Evolutionary conservation across 106 monocot species (phyloP).

Genomic region (Dendrobium catenatum): DNA sequence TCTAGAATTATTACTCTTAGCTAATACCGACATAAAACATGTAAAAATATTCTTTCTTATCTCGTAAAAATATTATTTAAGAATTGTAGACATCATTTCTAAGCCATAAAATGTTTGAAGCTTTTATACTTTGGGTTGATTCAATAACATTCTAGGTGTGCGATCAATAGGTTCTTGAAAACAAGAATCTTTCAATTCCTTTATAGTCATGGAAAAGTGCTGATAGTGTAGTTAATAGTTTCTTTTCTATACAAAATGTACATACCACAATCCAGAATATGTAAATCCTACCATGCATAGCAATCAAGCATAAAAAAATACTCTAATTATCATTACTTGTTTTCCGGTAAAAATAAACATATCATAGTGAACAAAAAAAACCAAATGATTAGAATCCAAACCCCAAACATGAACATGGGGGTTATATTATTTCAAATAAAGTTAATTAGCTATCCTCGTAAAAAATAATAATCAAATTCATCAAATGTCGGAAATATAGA

Average conservation of each 20-base stretch:
- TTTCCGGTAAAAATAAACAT: neutral
- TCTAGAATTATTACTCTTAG: neutral
- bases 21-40: neutral
- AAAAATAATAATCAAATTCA: neutral
- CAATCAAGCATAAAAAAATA: neutral
- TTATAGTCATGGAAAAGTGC: neutral
- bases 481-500: neutral
- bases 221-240: neutral
- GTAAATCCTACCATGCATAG: neutral
- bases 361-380: neutral
- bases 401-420: neutral
- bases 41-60: neutral
- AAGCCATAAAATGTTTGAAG: neutral
- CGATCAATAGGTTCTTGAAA: neutral
- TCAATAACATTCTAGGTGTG: neutral
- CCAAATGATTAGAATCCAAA: neutral
- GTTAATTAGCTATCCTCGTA: neutral
- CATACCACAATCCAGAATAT: neutral
- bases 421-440: neutral
- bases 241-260: neutral
- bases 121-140: neutral
- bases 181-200: neutral
- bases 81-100: neutral
- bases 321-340: neutral
- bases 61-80: neutral